Evolutionary conservation across 768 basidiomycete genomes (phyloP).

Genomic region (Termitomyces bulborhizus): DNA sequence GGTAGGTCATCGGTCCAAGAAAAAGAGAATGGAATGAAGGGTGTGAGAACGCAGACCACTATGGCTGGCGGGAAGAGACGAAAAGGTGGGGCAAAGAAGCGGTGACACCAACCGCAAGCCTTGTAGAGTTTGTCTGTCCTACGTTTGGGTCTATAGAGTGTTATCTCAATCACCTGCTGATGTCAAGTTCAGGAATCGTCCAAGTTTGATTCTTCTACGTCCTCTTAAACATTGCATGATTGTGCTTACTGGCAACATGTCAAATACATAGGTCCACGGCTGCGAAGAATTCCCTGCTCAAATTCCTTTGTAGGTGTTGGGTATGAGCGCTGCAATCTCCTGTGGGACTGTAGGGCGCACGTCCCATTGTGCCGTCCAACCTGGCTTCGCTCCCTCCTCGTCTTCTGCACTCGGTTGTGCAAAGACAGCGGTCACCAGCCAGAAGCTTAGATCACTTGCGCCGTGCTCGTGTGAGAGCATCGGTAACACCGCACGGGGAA

Average conservation of each 20-base stretch:
- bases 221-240: background rate
- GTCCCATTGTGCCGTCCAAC: conserved; percentile 6
- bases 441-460: conserved; percentile 33
- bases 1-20: conserved; percentile 33
- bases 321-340: conserved; percentile 1
- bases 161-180: background rate
- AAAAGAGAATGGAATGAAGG: conserved; percentile 20
- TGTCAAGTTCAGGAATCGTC: background rate
- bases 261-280: conserved; percentile 32
- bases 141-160: conserved; percentile 18
- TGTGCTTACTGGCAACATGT: conserved; percentile 56
- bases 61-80: conserved; percentile 64
- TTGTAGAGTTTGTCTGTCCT: conserved; percentile 23
- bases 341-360: conserved; percentile 2
- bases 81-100: conserved; percentile 42
- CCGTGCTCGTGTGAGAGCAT: conserved; percentile 48
- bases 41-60: conserved; percentile 30
- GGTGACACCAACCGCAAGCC: conserved; percentile 31
- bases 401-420: conserved; percentile 1
- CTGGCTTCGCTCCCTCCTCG: conserved; percentile 1
- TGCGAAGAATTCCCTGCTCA: background rate
- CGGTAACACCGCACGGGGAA: conserved; percentile 47
- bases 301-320: background rate
- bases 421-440: conserved; percentile 48
- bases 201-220: background rate